A percentile compares a stretch with the other conserved stretches of the same genome.
Conservation (phyloP, 2,329 filamentous ascomycete genomes). For the Chrysosporium keratinophilum region DNA sequence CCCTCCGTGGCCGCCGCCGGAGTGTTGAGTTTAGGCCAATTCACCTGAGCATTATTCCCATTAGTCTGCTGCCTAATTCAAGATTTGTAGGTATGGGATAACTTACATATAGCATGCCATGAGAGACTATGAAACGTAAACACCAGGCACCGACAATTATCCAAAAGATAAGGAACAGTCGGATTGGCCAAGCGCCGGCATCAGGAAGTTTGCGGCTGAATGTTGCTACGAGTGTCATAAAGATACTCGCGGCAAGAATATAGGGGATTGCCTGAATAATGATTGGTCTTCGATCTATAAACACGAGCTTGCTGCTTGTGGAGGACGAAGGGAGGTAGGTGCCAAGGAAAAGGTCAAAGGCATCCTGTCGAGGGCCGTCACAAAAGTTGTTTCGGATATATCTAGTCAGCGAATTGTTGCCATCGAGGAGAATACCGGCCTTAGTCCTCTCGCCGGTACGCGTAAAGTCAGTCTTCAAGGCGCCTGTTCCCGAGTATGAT, state of each 20-base stretch:
- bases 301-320: slow-evolving; percentile 61
- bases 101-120: slow-evolving; percentile 92
- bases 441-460: slow-evolving; percentile 84
- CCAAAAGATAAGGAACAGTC: slow-evolving; percentile 74
- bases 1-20: slow-evolving; percentile 77
- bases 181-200: slow-evolving; percentile 66
- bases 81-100: neutral
- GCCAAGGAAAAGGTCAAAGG: slow-evolving; percentile 88
- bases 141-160: slow-evolving; percentile 59
- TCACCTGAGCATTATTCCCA: slow-evolving; percentile 53
- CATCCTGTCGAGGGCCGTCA: slow-evolving; percentile 88
- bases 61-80: neutral
- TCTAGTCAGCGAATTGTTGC: slow-evolving; percentile 76
- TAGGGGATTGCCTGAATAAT: slow-evolving; percentile 92
- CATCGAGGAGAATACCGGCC: slow-evolving; percentile 72
- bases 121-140: slow-evolving; percentile 63
- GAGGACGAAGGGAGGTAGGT: slow-evolving; percentile 66
- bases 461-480: slow-evolving; percentile 96
- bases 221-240: slow-evolving; percentile 66
- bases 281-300: slow-evolving; percentile 73
- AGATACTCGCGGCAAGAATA: slow-evolving; percentile 71
- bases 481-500: slow-evolving; percentile 89
- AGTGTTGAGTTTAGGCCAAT: slow-evolving; percentile 95
- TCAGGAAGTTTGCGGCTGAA: slow-evolving; percentile 63
- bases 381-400: slow-evolving; percentile 91